Evolutionary conservation across 306 rosid species (phyloP), one percentile per base, ranked within the genome.

Genomic region (Cyamopsis tetragonoloba): DNA sequence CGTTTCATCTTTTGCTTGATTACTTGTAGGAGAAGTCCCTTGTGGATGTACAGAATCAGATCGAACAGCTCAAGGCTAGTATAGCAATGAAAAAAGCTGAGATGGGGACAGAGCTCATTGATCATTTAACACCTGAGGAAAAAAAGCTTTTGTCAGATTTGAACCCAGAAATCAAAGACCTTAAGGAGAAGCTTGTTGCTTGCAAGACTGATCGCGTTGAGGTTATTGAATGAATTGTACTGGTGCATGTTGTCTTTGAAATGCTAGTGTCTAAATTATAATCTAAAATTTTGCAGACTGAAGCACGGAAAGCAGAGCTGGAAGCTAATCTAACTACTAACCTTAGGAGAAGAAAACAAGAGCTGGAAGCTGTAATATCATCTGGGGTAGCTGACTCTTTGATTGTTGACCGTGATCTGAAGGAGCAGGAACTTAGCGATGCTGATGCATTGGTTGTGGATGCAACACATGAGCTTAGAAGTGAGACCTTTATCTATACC

Each of bases 101-200:
- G 83, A 89, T 93, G 95, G 97, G 96, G 67, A 89, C 97, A 4
- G 98, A 93, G 35, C 97, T 93, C 75, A 83, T 93, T 70, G 97
- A 93, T 75, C 96, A 93, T 82, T 88, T 93, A 65, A 86, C 95
- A 1, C 95, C 87, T 18, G 96, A 86, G 68, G 98, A 93, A 80
- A 93, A 86, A 72, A 66, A 69, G 63, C 89, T 84, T 61, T 85
- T 93, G 68, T 86, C 97, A 48, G 86, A 85, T 70, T 80, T 93
- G 72, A 93, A 93, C 74, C 98, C 91, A 30, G 96, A 89, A 86
- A 93, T 93, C 66, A 79, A 85, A 72, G 89, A 84, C 32, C 89
- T 86, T 31, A 93, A 93, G 78, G 95, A 93, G 83, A 77, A 67
- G 78, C 98, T 93, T 37, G 84, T 93, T 72, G 74, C 76, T 19